Percentiles rank a stretch among this genome's conserved stretches.
Evolutionary conservation across 306 rosid species (phyloP).

Genomic region (Erythrophleum fordii): DNA sequence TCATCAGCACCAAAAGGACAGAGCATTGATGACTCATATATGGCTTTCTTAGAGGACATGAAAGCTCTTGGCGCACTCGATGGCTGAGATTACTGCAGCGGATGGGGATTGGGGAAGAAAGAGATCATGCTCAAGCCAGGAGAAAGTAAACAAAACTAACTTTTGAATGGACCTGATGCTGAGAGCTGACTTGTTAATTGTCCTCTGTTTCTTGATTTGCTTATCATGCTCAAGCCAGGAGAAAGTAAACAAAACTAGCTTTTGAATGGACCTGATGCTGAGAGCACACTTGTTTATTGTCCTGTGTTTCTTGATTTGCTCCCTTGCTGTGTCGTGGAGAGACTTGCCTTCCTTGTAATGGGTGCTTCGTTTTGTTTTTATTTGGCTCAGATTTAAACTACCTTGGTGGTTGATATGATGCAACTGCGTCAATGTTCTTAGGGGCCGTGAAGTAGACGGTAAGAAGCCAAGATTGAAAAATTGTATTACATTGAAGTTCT

Average conservation of each 20-base stretch:
- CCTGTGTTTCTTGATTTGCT: background rate
- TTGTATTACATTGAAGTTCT: background rate
- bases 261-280: background rate
- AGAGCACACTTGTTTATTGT: conserved; percentile 4
- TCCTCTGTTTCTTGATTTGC: background rate
- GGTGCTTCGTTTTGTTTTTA: background rate
- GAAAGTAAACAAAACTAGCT: background rate
- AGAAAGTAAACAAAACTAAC: background rate
- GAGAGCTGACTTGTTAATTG: background rate
- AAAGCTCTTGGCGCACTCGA: conserved; percentile 93
- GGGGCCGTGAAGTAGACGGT: background rate
- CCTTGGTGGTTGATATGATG: background rate
- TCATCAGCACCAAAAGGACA: conserved; percentile 68
- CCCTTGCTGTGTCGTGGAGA: background rate
- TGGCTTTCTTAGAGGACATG: conserved; percentile 92
- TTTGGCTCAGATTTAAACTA: background rate
- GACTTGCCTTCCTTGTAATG: background rate
- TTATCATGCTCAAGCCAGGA: background rate
- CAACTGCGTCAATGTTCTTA: conserved; percentile 11
- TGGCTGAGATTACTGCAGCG: conserved; percentile 44
- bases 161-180: background rate
- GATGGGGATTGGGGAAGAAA: background rate
- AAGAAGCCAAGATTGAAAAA: background rate
- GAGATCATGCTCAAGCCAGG: background rate
- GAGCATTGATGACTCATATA: conserved; percentile 80